phyloP scores from a whole-genome alignment of 1,284 basidiomycete species.

The Coniophora puteana region DNA sequence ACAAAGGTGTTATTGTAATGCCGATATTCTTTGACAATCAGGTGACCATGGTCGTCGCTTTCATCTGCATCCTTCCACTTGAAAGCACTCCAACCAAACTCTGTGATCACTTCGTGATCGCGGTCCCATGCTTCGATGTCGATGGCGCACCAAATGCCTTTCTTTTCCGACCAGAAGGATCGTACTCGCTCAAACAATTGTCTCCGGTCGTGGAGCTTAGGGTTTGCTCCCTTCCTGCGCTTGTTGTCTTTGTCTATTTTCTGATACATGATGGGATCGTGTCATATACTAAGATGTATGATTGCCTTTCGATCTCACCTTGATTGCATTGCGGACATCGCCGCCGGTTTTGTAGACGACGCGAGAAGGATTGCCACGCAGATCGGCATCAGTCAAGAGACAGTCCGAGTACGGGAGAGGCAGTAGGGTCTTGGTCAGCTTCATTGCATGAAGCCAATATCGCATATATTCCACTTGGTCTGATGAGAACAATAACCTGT shows the following conservation, averaged over 20 bases:
- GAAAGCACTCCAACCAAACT: conserved; percentile 68
- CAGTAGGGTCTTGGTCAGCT: conserved; percentile 59
- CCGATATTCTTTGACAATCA: conserved; percentile 61
- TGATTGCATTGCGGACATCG: conserved; percentile 53
- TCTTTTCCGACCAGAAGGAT: conserved; percentile 54
- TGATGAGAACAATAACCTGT: conserved; percentile 74
- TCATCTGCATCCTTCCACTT: conserved; percentile 50
- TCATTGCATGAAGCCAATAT: conserved; percentile 78
- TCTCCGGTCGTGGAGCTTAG: conserved; percentile 52
- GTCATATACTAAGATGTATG: background rate
- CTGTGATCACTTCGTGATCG: conserved; percentile 67
- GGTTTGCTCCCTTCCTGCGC: conserved; percentile 58
- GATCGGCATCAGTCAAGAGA: conserved; percentile 51
- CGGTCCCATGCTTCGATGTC: conserved; percentile 81
- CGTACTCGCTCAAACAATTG: conserved; percentile 64
- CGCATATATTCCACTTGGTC: conserved; percentile 81
- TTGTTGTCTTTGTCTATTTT: conserved; percentile 76
- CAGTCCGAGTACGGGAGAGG: conserved; percentile 73
- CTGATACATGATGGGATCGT: conserved; percentile 38
- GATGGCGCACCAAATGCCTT: conserved; percentile 67
- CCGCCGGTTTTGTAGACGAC: conserved; percentile 52
- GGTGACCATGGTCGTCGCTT: conserved; percentile 51
- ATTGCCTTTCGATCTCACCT: conserved; percentile 34
- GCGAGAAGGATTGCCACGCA: conserved; percentile 54
- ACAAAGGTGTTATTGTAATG: conserved; percentile 63